Percentiles rank a stretch among this genome's conserved stretches.
Evolutionary conservation across 371 early-diverging fungal genomes (phyloP).

Genomic region (Thermomucor indicae-seudaticae): DNA sequence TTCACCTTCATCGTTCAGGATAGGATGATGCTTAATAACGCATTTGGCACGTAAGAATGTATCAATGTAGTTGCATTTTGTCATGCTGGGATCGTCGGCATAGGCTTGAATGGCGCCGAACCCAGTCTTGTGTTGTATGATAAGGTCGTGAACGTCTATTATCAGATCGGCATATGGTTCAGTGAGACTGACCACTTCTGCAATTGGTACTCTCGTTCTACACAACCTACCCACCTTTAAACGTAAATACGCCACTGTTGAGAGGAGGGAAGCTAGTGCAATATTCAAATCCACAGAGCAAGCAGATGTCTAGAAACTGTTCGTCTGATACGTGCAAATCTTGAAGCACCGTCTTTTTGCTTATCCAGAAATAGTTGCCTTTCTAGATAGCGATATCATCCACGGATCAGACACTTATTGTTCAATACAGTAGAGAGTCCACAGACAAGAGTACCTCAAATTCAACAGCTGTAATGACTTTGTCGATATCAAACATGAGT

Average conservation of each 20-base stretch:
- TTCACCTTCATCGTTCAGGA: constrained; percentile 65
- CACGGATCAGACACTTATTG: not conserved
- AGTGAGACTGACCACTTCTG: not conserved
- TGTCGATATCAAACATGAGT: constrained; percentile 78
- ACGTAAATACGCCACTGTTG: constrained; percentile 50
- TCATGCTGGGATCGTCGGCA: constrained; percentile 53
- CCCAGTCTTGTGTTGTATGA: constrained; percentile 69
- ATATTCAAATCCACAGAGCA: constrained; percentile 79
- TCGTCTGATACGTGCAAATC: constrained; percentile 66
- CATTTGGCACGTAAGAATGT: constrained; percentile 70
- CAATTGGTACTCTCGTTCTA: not conserved
- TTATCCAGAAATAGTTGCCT: constrained; percentile 64
- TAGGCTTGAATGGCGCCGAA: constrained; percentile 69
- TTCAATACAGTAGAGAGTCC: not conserved
- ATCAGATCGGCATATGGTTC: not conserved
- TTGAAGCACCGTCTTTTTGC: constrained; percentile 59
- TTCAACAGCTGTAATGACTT: constrained; percentile 65
- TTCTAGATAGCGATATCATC: constrained; percentile 20
- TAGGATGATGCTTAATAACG: constrained; percentile 69
- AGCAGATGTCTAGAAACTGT: constrained; percentile 79
- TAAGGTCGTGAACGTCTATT: constrained; percentile 55
- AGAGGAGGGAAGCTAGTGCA: constrained; percentile 74
- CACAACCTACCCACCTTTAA: constrained; percentile 42
- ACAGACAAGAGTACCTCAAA: constrained; percentile 37
- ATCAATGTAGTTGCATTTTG: constrained; percentile 66